Base-by-base conservation (phyloP, 805 yeast species). In the Crinitomyces ghanaensis region DNA sequence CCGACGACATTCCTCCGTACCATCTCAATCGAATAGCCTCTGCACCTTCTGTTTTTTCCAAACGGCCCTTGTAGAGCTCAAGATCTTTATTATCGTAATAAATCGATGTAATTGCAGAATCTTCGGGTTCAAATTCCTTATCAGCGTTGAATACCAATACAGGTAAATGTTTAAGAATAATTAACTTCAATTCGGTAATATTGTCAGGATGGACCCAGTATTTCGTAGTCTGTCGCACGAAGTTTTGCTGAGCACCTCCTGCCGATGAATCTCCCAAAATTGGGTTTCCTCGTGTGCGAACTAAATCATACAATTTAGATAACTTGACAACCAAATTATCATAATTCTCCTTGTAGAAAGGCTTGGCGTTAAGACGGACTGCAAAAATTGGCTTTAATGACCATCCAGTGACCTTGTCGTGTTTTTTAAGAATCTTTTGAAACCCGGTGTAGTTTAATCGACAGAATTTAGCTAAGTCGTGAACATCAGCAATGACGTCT, bases 171-270 rank as follows among this genome's bases (percentile, higher is more conserved):
- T 91, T 88, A 54, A 91, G 68, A 43, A 91, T 77, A 43, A 84
- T 79, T 52, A 91, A 72, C 63, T 91, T 91, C 57, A 91, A 70
- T 63, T 91, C 97, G 11, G 97, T 91, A 54, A 91, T 85, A 57
- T 91, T 88, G 59, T 91, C 97, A 2, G 96, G 95, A 53, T 91
- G 98, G 20, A 91, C 97, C 99, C 99, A 91, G 61, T 91, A 91
- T 55, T 91, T 91, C 5, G 98, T 91, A 14, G 98, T 91, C 61
- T 91, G 98, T 60, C 98, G 79, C 29, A 91, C 97, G 51, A 91
- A 91, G 63, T 91, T 91, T 59, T 91, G 98, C 66, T 86, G 96
- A 27, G 79, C 70, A 28, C 98, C 98, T 51, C 98, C 98, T n/a
- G 98, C 96, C 4, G 96, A 56, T 3, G 95, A 76, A 60, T 91